Base-by-base conservation (phyloP, 2,329 filamentous ascomycete genomes). In the Magnaporthiopsis poae region DNA sequence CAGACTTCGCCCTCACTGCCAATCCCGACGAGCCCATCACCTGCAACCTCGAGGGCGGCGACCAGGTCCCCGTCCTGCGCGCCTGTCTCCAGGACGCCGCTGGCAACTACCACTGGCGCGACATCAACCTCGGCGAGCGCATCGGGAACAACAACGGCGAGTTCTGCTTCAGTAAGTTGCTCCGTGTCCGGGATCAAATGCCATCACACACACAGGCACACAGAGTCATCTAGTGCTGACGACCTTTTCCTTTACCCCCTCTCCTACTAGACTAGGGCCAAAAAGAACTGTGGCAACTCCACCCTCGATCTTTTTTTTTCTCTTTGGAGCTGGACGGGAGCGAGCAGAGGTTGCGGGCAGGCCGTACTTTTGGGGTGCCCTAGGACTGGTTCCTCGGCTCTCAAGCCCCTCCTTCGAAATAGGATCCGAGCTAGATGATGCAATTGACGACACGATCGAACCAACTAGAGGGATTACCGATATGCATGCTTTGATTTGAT, bases 41-140 rank as follows among this genome's bases (percentile, higher is more conserved):
- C 62, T 81, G 86, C 73, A 67, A 71, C 8, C 70, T 84, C 3
- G 84, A 87, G 74, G 84, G 82, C 29, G 81, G 76, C 31, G 81
- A 77, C 27, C 69, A 72, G 1, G 77, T 82, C 29, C 83, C 84
- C 56, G 71, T 87, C 61, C 82, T 88, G 62, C 82, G 84, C 25
- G 84, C 84, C 56, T 67, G 62, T 0, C 78, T 87, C 39, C 71
- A 67, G 59, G 77, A 79, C 39, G 63, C 73, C 1, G 76, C 82
- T 0, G 83, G 83, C 59, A 75, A 84, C 25, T 65, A 67, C 1
- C 67, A 75, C 1, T 67, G 74, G 8, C 74, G 77, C 56, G 79
- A 87, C 70, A 69, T 87, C 69, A 87, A 88, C 77, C 79, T 88
- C 7, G 73, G 79, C 2, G 83, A 86, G 79, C 77, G 81, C 67